Base-by-base conservation (phyloP, 2,329 filamentous ascomycete species). In the Gaeumannomyces tritici region DNA sequence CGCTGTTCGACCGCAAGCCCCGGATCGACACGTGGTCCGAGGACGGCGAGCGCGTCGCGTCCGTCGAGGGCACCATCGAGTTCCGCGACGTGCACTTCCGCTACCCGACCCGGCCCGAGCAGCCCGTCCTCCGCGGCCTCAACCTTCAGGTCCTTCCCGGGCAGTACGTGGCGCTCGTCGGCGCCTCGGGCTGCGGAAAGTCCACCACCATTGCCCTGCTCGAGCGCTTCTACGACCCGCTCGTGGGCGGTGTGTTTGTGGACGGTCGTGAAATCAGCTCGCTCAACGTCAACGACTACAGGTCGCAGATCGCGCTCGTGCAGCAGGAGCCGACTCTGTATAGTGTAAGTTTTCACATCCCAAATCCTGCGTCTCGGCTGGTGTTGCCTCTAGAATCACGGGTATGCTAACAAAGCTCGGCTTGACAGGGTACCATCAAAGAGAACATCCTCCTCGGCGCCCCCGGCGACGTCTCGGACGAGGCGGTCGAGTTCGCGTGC, bases 251-350 rank as follows among this genome's bases (percentile, higher is more conserved):
- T 18, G 81, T 99, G 42, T 90, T 86, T 63, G 81, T 98, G 24
- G 93, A 98, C 70, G 91, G 87, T 62, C 85, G 87, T 66, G 90
- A 96, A 65, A 91, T 98, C 69, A 88, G 86, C 64, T 81, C 80
- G 13, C 80, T 97, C 59, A 93, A 96, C 69, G 80, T 96, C 70
- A 92, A 90, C 74, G 86, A 93, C 62, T 97, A 97, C 76, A 88
- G 95, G 61, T 87, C 83, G 24, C 85, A 88, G 73, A 84, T 98
- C 66, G 89, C 93, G 0, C 87, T 99, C 12, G 93, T 99, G 18
- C 92, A 89, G 42, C 95, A 98, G 72, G 95, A 98, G 72, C 93
- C 93, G 0, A 96, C 93, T 0, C 77, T 98, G 0, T 98, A 96
- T 75, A 91, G 56, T 29, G 55, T 56, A 28, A 15, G 55, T 28